A percentile compares a stretch with the other conserved stretches of the same genome.
These are phyloP conservation scores for Lizonia empirigonia DNA, from an alignment of 2,329 filamentous ascomycete genomes.

Conservation along the genomic window DNA sequence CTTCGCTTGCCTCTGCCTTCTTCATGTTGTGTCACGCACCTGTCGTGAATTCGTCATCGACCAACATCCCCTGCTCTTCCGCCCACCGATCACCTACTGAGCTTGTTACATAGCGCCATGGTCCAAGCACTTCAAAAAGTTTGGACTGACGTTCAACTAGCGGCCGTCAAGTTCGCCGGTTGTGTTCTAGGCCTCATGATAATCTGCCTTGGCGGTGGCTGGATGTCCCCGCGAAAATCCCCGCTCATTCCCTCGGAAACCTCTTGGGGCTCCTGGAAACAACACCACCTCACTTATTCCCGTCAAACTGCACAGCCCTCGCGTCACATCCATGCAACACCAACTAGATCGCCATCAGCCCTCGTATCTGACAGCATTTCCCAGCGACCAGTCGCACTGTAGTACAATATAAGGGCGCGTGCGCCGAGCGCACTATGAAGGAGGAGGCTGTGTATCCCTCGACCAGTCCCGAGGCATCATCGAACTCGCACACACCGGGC, in stretches of 20 bases:
- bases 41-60: slow-evolving; percentile 7
- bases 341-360: slow-evolving; percentile 8
- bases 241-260: slow-evolving; percentile 19
- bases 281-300: slow-evolving; percentile 34
- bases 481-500: slow-evolving; percentile 20
- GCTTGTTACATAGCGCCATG: background rate
- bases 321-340: slow-evolving; percentile 28
- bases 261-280: slow-evolving; percentile 29
- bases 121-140: background rate
- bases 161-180: background rate
- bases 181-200: slow-evolving; percentile 6
- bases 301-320: slow-evolving; percentile 29
- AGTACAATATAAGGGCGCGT: slow-evolving; percentile 2
- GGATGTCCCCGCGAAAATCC: slow-evolving; percentile 20
- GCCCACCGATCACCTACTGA: background rate
- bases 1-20: background rate
- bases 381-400: background rate
- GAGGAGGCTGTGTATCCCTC: slow-evolving; percentile 24
- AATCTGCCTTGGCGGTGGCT: slow-evolving; percentile 24
- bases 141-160: background rate
- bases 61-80: background rate
- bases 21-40: background rate
- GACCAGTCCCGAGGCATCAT: slow-evolving; percentile 26
- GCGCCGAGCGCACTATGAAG: slow-evolving; percentile 19
- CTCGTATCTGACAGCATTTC: slow-evolving; percentile 7